Evolutionary conservation across 2,329 filamentous ascomycete genomes (phyloP).

Genomic region (Colletotrichum australisinense): DNA sequence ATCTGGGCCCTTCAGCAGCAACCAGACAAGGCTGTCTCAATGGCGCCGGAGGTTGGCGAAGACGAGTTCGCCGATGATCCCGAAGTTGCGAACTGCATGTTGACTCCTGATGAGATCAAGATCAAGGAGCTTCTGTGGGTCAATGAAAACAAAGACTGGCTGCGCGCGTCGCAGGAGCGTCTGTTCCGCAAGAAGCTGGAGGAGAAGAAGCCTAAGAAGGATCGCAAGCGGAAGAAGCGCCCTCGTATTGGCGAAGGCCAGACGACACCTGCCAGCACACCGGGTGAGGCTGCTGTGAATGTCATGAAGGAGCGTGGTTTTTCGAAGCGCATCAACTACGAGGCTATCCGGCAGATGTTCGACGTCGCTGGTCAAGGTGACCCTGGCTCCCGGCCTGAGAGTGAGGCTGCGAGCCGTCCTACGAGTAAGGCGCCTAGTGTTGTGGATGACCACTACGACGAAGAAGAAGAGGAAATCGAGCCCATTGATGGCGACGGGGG

Average conservation of each 20-base stretch:
- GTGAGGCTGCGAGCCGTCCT: constrained; percentile 50
- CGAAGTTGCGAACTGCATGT: constrained; percentile 84
- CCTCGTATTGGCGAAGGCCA: constrained; percentile 74
- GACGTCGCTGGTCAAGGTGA: constrained; percentile 56
- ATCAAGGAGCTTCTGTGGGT: constrained; percentile 96
- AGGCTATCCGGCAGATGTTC: constrained; percentile 69
- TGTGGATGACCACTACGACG: constrained; percentile 50
- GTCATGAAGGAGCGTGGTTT: constrained; percentile 76
- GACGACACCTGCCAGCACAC: constrained; percentile 72
- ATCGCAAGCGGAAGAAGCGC: constrained; percentile 64
- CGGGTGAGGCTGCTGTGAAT: constrained; percentile 75
- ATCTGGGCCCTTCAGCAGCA: constrained; percentile 62
- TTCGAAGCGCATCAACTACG: constrained; percentile 82
- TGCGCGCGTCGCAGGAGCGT: constrained; percentile 88
- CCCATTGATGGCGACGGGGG: constrained; percentile 39
- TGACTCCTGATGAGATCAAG: constrained; percentile 78
- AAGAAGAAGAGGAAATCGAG: constrained; percentile 49
- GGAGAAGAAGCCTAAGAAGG: constrained; percentile 66
- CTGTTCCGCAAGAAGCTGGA: constrained; percentile 78
- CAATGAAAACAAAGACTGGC: constrained; percentile 93
- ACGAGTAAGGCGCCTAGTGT: constrained; percentile 49
- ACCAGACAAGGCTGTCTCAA: constrained; percentile 61
- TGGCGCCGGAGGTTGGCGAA: constrained; percentile 76
- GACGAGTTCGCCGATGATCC: constrained; percentile 91
- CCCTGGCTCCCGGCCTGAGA: constrained; percentile 63